Evolutionary conservation across 805 yeast species (phyloP).

Genomic region (Lachancea thermotolerans): DNA sequence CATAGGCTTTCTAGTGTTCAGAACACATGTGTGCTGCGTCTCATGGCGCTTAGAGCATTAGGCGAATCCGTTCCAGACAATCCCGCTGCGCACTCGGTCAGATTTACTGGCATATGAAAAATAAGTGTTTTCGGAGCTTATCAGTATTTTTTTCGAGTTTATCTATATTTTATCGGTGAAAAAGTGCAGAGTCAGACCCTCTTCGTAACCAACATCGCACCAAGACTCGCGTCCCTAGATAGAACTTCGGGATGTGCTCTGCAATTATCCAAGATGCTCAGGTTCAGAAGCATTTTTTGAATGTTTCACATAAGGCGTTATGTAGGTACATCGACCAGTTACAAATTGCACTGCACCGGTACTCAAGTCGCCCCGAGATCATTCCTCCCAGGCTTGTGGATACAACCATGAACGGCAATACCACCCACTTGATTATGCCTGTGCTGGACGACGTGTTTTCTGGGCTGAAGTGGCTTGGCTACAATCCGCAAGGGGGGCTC

Average conservation of each 20-base stretch:
- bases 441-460: slow-evolving; percentile 46
- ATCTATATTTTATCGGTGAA: too few species aligned
- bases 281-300: slow-evolving; percentile 1
- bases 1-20: too few species aligned
- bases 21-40: too few species aligned
- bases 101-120: too few species aligned
- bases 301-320: neutral
- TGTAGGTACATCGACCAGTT: slow-evolving; percentile 1
- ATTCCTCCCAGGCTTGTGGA: slow-evolving; percentile 52
- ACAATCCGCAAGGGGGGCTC: slow-evolving; percentile 41
- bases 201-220: too few species aligned
- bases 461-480: slow-evolving; percentile 51
- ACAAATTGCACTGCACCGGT: slow-evolving; percentile 35
- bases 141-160: too few species aligned
- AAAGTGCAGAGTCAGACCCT: too few species aligned
- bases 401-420: slow-evolving; percentile 30
- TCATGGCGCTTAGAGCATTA: too few species aligned
- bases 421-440: slow-evolving; percentile 59
- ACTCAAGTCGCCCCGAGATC: slow-evolving; percentile 37
- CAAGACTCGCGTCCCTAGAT: too few species aligned
- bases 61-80: too few species aligned
- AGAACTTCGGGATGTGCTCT: neutral
- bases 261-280: slow-evolving; percentile 1
- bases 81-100: too few species aligned
- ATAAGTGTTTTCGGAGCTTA: too few species aligned